Percentiles rank a stretch among this genome's conserved stretches.
These are phyloP conservation scores for Fraxinus xanthoxyloides DNA, from an alignment of 305 asterid species.

Conservation along the genomic window DNA sequence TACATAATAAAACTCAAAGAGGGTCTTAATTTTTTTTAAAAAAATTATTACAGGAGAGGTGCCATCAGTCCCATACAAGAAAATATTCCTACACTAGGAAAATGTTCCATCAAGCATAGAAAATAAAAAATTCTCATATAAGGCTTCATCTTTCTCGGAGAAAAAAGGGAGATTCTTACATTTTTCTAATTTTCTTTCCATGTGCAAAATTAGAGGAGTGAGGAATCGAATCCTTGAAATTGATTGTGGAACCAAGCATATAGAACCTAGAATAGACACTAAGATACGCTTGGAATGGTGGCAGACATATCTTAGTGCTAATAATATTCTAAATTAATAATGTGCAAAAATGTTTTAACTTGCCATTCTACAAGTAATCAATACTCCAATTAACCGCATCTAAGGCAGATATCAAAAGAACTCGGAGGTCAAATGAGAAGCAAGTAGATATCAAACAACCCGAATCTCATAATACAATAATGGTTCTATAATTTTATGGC, in stretches of 20 bases:
- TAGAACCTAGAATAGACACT: background rate
- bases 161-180: background rate
- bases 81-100: background rate
- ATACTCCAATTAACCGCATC: background rate
- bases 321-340: background rate
- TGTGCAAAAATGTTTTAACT: background rate
- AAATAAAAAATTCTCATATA: background rate
- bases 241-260: background rate
- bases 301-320: background rate
- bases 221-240: background rate
- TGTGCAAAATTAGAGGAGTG: background rate
- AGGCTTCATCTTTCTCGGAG: background rate
- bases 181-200: background rate
- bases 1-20: too few relatives aligned
- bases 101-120: background rate
- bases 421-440: conserved; percentile 22
- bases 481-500: conserved; percentile 31
- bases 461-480: conserved; percentile 3
- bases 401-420: conserved; percentile 11
- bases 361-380: background rate
- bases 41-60: background rate
- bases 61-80: background rate
- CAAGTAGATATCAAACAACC: conserved; percentile 20
- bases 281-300: background rate
- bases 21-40: too few relatives aligned